A percentile compares a stretch with the other conserved stretches of the same genome.
Conservation (phyloP, 2,329 filamentous ascomycete genomes). For the Hypoxylon sp. region DNA sequence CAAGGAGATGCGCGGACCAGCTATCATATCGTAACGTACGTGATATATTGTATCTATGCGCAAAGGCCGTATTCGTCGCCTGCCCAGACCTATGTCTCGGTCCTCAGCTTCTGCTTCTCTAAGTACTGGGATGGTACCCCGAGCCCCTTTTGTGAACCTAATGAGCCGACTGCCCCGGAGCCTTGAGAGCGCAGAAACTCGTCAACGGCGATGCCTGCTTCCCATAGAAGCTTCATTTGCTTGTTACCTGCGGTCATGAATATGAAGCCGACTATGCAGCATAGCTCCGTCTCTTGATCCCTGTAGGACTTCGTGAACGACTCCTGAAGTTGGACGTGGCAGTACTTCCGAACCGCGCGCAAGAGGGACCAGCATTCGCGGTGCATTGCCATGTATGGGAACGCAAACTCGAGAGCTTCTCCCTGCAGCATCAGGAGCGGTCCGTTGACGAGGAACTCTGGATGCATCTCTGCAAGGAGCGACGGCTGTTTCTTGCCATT, state of each 20-base stretch:
- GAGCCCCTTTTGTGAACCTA: neutral
- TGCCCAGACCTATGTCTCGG: too few species aligned
- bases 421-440: conserved; percentile 47
- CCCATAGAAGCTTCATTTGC: neutral
- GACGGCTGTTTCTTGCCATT: conserved; percentile 19
- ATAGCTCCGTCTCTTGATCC: conserved; percentile 50
- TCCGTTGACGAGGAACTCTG: conserved; percentile 43
- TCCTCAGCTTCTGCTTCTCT: too few species aligned
- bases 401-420: conserved; percentile 49
- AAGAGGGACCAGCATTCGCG: conserved; percentile 51
- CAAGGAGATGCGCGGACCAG: too few species aligned
- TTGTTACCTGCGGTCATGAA: conserved; percentile 43
- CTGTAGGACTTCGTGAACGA: conserved; percentile 49
- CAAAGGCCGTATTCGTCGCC: too few species aligned
- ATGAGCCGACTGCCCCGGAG: neutral
- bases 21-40: too few species aligned
- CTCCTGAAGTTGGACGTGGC: conserved; percentile 44
- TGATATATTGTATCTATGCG: too few species aligned
- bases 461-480: conserved; percentile 17
- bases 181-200: neutral
- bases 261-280: conserved; percentile 52
- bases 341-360: conserved; percentile 43
- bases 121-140: too few species aligned
- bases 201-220: neutral
- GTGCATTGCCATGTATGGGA: conserved; percentile 54